A percentile compares a stretch with the other conserved stretches of the same genome.
Evolutionary conservation across 805 yeast genomes (phyloP).

Genomic region (Cyberlindnera maritima): DNA sequence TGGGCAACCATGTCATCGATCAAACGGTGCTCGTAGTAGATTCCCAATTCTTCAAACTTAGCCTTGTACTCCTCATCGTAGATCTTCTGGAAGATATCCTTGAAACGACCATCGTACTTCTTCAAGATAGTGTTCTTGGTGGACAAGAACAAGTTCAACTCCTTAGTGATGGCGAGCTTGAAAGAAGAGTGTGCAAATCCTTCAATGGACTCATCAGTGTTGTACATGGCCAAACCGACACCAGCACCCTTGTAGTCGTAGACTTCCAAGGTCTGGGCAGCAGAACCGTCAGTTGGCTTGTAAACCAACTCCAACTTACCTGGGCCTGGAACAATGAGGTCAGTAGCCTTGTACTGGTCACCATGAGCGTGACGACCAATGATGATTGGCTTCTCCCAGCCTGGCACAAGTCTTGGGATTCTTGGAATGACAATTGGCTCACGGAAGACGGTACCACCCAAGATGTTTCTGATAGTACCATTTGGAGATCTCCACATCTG

Average conservation of each 20-base stretch:
- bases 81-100: conserved; percentile 62
- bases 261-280: conserved; percentile 54
- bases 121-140: conserved; percentile 94
- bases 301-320: conserved; percentile 78
- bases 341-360: conserved; percentile 95
- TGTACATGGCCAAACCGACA: conserved; percentile 91
- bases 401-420: conserved; percentile 84
- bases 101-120: conserved; percentile 91
- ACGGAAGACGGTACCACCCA: conserved; percentile 96
- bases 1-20: conserved; percentile 99
- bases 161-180: conserved; percentile 77
- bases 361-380: conserved; percentile 98
- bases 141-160: conserved; percentile 78
- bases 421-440: conserved; percentile 91
- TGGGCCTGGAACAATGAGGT: conserved; percentile 71
- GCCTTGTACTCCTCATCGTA: conserved; percentile 67
- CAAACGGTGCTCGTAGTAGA: conserved; percentile 95
- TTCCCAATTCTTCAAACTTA: conserved; percentile 67
- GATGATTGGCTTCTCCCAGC: conserved; percentile 93
- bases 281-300: conserved; percentile 65
- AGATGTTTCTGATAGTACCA: conserved; percentile 92
- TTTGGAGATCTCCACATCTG: conserved; percentile 98
- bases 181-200: conserved; percentile 93
- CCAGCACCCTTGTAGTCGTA: conserved; percentile 65
- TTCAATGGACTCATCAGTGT: conserved; percentile 87